Percentiles rank a stretch among this genome's conserved stretches.
Evolutionary conservation across 164 flowering plant genomes (phyloP).

Genomic region (Magnolia officinalis): DNA sequence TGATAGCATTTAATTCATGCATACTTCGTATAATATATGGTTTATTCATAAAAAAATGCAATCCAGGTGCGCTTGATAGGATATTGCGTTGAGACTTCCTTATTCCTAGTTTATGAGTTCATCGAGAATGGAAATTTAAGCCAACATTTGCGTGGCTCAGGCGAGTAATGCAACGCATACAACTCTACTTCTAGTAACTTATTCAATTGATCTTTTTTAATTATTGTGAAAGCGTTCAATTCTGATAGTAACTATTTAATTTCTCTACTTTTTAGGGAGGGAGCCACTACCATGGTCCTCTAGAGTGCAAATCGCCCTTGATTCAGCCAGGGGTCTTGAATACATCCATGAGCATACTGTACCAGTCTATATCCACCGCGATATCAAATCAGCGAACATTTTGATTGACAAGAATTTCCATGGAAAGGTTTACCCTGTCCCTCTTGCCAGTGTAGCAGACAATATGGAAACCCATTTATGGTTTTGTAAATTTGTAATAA

Average conservation of each 20-base stretch:
- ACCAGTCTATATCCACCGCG: constrained; percentile 92
- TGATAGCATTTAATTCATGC: not conserved
- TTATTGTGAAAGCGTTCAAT: not conserved
- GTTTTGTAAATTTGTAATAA: not conserved
- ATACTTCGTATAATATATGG: not conserved
- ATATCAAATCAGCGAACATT: constrained; percentile 92
- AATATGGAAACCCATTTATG: not conserved
- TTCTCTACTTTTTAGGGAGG: constrained; percentile 33
- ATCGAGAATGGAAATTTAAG: constrained; percentile 89
- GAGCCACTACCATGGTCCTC: constrained; percentile 72
- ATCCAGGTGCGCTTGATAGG: constrained; percentile 91
- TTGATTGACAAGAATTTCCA: constrained; percentile 84
- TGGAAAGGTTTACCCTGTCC: constrained; percentile 60
- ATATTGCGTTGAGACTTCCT: constrained; percentile 71
- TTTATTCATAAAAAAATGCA: not conserved
- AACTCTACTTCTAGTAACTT: not conserved
- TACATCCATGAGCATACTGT: constrained; percentile 96
- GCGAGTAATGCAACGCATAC: constrained; percentile 22
- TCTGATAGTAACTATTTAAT: not conserved
- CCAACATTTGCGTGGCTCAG: constrained; percentile 74
- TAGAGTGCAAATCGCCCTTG: constrained; percentile 92
- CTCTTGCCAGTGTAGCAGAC: not conserved
- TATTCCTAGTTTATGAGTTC: constrained; percentile 80
- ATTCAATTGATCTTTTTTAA: not conserved
- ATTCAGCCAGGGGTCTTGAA: constrained; percentile 97